Conservation (phyloP, 371 early-diverging fungal genomes). For the Circinella minor region DNA sequence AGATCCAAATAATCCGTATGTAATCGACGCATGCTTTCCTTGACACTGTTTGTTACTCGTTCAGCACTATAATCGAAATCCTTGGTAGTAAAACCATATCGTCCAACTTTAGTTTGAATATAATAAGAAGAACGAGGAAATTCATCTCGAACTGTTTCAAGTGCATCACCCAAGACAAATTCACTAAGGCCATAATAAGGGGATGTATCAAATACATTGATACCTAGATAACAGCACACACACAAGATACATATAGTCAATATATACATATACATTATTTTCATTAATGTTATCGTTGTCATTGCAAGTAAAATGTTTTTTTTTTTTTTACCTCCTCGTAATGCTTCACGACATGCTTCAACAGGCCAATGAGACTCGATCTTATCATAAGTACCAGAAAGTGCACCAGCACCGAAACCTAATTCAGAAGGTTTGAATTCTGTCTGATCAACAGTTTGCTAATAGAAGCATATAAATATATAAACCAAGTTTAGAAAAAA, state of each 20-base stretch:
- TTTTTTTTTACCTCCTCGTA: conserved; percentile 35
- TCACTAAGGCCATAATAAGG: conserved; percentile 82
- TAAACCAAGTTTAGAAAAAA: no score
- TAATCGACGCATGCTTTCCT: conserved; percentile 67
- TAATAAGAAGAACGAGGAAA: conserved; percentile 71
- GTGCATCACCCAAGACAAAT: conserved; percentile 69
- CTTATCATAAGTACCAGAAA: conserved; percentile 60
- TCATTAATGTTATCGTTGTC: no score
- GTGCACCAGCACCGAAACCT: conserved; percentile 59
- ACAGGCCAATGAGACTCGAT: conserved; percentile 53
- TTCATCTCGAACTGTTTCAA: conserved; percentile 50
- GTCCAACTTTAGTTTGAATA: conserved; percentile 76
- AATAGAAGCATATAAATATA: no score
- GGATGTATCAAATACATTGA: conserved; percentile 79
- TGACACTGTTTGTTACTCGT: conserved; percentile 59
- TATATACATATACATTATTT: no score
- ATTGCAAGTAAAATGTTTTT: no score
- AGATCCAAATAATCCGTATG: conserved; percentile 76
- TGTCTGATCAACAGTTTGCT: conserved; percentile 38
- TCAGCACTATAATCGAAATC: conserved; percentile 75
- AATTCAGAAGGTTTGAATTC: conserved; percentile 50
- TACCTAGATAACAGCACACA: conserved; percentile 39
- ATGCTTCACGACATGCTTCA: conserved; percentile 57
- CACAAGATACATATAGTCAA: no score
- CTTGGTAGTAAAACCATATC: conserved; percentile 68